Percentiles rank a stretch among this genome's conserved stretches.
Evolutionary conservation across 129 eudicot species (phyloP).

Genomic region (carrot (Daucus carota)): DNA sequence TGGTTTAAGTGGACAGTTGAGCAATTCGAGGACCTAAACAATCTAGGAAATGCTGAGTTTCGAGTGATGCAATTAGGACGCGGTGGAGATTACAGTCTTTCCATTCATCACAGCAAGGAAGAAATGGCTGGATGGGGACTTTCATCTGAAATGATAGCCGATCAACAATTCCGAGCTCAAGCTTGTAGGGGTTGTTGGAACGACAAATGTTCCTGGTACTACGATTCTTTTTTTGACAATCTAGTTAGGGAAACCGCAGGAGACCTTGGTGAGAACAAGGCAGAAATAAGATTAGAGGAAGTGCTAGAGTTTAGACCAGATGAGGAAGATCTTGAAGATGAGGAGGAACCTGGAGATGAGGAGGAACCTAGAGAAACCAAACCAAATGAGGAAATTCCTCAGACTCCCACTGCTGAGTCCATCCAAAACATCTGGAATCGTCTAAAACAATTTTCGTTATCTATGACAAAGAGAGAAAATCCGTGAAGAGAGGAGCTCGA

Average conservation of each 20-base stretch:
- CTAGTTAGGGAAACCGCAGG: constrained; percentile 31
- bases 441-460: neutral
- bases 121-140: constrained; percentile 70
- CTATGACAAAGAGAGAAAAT: neutral
- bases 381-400: neutral
- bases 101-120: constrained; percentile 60
- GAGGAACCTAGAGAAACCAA: neutral
- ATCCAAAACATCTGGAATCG: neutral
- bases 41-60: constrained; percentile 61
- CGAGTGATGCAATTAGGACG: constrained; percentile 69
- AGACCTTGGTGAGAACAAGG: constrained; percentile 23
- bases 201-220: constrained; percentile 63
- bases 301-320: neutral
- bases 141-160: constrained; percentile 68
- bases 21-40: constrained; percentile 66
- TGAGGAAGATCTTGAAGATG: neutral
- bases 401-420: neutral
- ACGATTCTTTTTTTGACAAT: constrained; percentile 52
- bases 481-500: neutral
- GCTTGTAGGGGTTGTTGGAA: constrained; percentile 38
- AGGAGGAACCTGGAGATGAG: neutral
- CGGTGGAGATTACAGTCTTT: constrained; percentile 82
- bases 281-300: constrained; percentile 12
- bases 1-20: constrained; percentile 96
- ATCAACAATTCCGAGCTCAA: constrained; percentile 53